Percentiles rank a stretch among this genome's conserved stretches.
phyloP scores from a whole-genome alignment of 768 basidiomycete species.

The Hydnomerulius pinastri region DNA sequence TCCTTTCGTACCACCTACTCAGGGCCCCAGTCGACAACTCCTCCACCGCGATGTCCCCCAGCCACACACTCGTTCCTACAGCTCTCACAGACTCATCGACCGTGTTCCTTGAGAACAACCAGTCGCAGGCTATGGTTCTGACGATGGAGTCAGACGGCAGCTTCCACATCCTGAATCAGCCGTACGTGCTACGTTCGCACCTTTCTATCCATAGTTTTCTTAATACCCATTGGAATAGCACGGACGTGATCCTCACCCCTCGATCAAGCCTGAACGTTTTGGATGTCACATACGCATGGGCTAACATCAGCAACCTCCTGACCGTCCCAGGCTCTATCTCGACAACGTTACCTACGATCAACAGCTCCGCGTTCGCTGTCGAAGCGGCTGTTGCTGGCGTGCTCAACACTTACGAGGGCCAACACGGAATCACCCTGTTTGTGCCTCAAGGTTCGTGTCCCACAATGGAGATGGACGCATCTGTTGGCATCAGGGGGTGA shows the following conservation, averaged over 20 bases:
- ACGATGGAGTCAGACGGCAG: background rate
- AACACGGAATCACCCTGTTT: background rate
- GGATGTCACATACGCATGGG: background rate
- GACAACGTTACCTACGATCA: background rate
- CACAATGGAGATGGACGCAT: too few species aligned
- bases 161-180: constrained; percentile 3
- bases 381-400: constrained; percentile 1
- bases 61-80: background rate
- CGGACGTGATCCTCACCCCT: background rate
- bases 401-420: background rate
- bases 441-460: constrained; percentile 1
- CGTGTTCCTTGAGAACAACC: constrained; percentile 3
- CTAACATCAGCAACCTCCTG: background rate
- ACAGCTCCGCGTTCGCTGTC: background rate
- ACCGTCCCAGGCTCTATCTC: background rate
- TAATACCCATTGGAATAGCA: background rate
- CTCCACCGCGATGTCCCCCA: background rate
- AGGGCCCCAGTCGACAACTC: constrained; percentile 1
- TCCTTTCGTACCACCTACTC: constrained; percentile 1
- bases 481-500: background rate
- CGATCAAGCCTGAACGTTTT: background rate
- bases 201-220: background rate
- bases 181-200: background rate
- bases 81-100: constrained; percentile 1
- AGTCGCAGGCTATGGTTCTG: background rate